These are phyloP conservation scores for Fusarium sp. DNA, from an alignment of 2,329 filamentous ascomycete species.

Conservation along the genomic window DNA sequence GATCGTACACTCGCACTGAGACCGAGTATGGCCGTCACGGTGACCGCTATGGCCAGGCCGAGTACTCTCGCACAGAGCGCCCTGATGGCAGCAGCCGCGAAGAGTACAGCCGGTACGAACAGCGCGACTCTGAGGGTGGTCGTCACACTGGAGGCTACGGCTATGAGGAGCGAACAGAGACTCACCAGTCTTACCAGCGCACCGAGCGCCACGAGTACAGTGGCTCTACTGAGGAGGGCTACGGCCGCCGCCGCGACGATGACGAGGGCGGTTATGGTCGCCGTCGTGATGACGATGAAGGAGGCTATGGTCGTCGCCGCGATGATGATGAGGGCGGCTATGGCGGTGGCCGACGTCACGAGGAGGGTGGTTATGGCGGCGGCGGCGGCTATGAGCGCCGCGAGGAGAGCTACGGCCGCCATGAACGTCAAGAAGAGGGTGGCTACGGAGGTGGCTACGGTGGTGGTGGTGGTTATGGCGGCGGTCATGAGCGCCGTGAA, in stretches of 20 bases:
- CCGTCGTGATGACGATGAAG: not conserved
- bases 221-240: constrained; percentile 48
- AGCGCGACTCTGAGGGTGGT: constrained; percentile 58
- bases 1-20: constrained; percentile 70
- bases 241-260: constrained; percentile 42
- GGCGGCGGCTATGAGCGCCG: constrained; percentile 38
- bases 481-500: not conserved
- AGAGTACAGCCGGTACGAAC: constrained; percentile 73
- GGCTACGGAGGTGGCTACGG: constrained; percentile 31
- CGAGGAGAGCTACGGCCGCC: constrained; percentile 30
- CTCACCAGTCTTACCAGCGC: constrained; percentile 62
- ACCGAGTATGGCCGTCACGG: constrained; percentile 71
- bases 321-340: constrained; percentile 36
- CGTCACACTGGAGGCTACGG: constrained; percentile 61
- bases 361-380: constrained; percentile 34
- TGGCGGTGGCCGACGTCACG: constrained; percentile 16
- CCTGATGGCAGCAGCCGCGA: constrained; percentile 67
- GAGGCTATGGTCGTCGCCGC: constrained; percentile 30
- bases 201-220: constrained; percentile 65
- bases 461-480: not conserved
- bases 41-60: constrained; percentile 69
- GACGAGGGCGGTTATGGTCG: constrained; percentile 35
- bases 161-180: constrained; percentile 69
- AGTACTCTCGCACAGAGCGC: constrained; percentile 69
- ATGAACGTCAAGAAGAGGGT: constrained; percentile 29